Evolutionary conservation across 2,329 filamentous ascomycete species (phyloP).

Genomic region (Fusarium dimerum): DNA sequence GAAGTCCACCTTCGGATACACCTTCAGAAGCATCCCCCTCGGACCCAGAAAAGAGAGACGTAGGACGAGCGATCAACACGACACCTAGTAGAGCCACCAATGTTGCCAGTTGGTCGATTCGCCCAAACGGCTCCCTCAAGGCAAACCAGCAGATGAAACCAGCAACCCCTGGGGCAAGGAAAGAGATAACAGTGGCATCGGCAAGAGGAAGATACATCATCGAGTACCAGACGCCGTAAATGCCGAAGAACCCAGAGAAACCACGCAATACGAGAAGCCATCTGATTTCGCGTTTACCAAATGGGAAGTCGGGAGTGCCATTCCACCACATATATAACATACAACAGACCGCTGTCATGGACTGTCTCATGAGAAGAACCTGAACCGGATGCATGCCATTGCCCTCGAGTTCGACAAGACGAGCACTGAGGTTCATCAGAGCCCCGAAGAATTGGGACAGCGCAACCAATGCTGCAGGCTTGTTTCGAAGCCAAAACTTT

Average conservation of each 20-base stretch:
- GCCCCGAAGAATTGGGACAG: conserved; percentile 78
- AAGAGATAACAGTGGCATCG: conserved; percentile 88
- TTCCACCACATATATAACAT: conserved; percentile 73
- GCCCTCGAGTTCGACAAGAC: conserved; percentile 72
- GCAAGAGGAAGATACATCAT: conserved; percentile 78
- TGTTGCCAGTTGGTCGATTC: conserved; percentile 74
- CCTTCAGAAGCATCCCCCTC: conserved; percentile 21
- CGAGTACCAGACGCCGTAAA: conserved; percentile 72
- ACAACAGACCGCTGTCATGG: conserved; percentile 68
- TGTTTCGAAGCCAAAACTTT: conserved; percentile 63
- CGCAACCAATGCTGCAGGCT: conserved; percentile 72
- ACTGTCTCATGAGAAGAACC: conserved; percentile 79
- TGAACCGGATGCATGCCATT: conserved; percentile 80
- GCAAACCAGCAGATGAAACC: conserved; percentile 79
- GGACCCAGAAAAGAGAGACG: conserved; percentile 49
- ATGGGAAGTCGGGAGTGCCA: conserved; percentile 66
- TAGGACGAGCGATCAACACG: conserved; percentile 77
- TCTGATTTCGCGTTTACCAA: conserved; percentile 68
- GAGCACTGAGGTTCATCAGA: conserved; percentile 81
- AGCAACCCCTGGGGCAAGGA: conserved; percentile 76
- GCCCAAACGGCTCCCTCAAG: conserved; percentile 74
- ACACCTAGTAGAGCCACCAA: conserved; percentile 77
- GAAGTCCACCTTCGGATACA: conserved; percentile 21
- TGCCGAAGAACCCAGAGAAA: conserved; percentile 71
- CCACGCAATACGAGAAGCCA: conserved; percentile 69